Evolutionary conservation across 768 basidiomycete genomes (phyloP).

Genomic region (Mycena venus): DNA sequence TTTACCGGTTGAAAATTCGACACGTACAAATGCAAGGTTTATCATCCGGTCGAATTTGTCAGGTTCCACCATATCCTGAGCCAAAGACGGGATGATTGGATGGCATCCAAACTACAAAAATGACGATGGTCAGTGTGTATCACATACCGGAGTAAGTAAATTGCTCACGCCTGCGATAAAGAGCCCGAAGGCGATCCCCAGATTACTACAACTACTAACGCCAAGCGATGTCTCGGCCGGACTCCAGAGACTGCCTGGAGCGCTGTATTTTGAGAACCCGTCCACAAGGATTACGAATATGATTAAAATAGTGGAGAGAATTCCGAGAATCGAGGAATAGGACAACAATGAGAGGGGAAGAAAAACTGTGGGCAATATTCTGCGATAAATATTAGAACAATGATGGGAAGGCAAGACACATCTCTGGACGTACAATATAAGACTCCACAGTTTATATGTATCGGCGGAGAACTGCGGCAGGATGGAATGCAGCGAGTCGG

Average conservation of each 20-base stretch:
- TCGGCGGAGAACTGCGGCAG: conserved; percentile 75
- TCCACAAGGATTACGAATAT: conserved; percentile 86
- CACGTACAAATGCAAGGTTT: conserved; percentile 86
- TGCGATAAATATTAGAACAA: conserved; percentile 46
- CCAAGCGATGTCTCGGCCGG: conserved; percentile 78
- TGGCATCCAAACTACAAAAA: conserved; percentile 85
- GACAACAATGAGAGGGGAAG: conserved; percentile 90
- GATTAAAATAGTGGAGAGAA: conserved; percentile 82
- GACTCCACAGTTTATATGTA: conserved; percentile 82
- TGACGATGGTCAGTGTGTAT: background rate
- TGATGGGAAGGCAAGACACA: background rate
- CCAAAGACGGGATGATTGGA: conserved; percentile 91
- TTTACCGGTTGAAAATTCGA: background rate
- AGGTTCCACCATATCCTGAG: conserved; percentile 91
- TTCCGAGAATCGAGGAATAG: conserved; percentile 89
- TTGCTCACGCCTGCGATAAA: conserved; percentile 89
- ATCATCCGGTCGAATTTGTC: conserved; percentile 85
- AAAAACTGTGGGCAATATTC: conserved; percentile 87
- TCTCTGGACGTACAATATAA: conserved; percentile 69
- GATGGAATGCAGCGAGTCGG: conserved; percentile 85
- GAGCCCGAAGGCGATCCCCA: conserved; percentile 88
- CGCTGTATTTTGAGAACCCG: conserved; percentile 77
- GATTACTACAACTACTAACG: conserved; percentile 63
- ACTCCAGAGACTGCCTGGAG: conserved; percentile 86
- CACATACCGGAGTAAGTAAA: background rate